Evolutionary conservation across 164 flowering plant genomes (phyloP).

Genomic region (Amborella trichopoda): DNA sequence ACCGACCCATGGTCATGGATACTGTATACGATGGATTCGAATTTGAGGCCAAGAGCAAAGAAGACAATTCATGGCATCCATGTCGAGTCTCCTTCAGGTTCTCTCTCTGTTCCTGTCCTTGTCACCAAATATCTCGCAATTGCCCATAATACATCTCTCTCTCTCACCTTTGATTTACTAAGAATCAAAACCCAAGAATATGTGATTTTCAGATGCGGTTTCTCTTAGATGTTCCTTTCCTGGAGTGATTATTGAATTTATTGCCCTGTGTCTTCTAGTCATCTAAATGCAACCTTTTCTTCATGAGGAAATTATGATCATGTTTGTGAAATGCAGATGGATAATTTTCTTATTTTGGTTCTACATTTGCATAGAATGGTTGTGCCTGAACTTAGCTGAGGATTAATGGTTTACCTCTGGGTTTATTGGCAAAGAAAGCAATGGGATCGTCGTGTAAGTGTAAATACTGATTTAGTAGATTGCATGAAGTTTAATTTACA

Average conservation of each 20-base stretch:
- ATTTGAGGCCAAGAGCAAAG: conserved; percentile 22
- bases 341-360: too few species aligned
- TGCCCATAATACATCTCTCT: not conserved
- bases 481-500: too few species aligned
- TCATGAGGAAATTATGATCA: too few species aligned
- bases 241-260: not conserved
- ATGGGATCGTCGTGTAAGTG: too few species aligned
- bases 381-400: too few species aligned
- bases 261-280: not conserved
- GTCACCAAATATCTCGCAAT: not conserved
- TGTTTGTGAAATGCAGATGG: too few species aligned
- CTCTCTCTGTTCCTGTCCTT: not conserved
- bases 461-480: too few species aligned
- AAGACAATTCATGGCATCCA: conserved; percentile 31
- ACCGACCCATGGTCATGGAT: not conserved
- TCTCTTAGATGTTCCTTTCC: not conserved
- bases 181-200: not conserved
- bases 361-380: too few species aligned
- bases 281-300: too few species aligned
- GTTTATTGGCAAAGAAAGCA: too few species aligned
- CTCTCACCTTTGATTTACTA: not conserved
- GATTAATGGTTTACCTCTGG: too few species aligned
- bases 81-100: conserved; percentile 27
- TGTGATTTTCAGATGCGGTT: not conserved
- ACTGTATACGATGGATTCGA: conserved; percentile 3